A percentile compares a stretch with the other conserved stretches of the same genome.
These are phyloP conservation scores for Gliomastix tumulicola DNA, from an alignment of 2,329 filamentous ascomycete species.

Conservation along the genomic window DNA sequence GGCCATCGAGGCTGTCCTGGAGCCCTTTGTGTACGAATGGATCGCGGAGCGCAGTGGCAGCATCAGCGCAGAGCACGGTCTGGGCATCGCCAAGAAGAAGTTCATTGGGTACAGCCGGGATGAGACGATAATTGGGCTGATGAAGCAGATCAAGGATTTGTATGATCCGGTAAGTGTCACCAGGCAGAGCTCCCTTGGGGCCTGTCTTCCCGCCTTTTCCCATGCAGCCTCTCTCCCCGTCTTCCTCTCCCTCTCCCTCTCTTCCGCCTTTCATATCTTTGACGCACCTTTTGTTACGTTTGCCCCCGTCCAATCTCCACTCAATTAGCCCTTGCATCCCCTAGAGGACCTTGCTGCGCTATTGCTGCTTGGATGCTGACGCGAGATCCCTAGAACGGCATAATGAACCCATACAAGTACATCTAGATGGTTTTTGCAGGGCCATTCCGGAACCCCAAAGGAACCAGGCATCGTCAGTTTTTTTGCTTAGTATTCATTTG, in stretches of 20 bases:
- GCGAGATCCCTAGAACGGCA: conserved; percentile 64
- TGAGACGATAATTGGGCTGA: conserved; percentile 78
- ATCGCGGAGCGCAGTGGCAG: conserved; percentile 80
- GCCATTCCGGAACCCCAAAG: too few relatives aligned
- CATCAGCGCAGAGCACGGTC: conserved; percentile 93
- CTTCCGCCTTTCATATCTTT: neutral
- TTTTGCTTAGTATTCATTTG: too few relatives aligned
- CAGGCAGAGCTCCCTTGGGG: neutral
- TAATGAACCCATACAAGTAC: conserved; percentile 99
- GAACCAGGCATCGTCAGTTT: too few relatives aligned
- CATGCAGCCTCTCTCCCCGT: conserved; percentile 3
- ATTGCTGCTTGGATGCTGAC: too few relatives aligned
- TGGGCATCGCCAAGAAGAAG: conserved; percentile 92
- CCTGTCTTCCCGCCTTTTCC: conserved; percentile 1
- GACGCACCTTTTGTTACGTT: too few relatives aligned
- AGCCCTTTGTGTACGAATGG: conserved; percentile 98
- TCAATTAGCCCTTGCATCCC: too few relatives aligned
- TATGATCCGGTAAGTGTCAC: conserved; percentile 77
- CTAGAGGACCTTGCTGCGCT: too few relatives aligned
- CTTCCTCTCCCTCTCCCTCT: conserved; percentile 1
- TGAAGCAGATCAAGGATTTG: conserved; percentile 90
- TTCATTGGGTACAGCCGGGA: conserved; percentile 91
- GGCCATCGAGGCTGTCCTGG: conserved; percentile 76
- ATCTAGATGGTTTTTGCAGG: too few relatives aligned
- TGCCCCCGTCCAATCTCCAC: too few relatives aligned